Conservation (phyloP, 73 alveolate species). For the Tetrahymena malaccensis region DNA sequence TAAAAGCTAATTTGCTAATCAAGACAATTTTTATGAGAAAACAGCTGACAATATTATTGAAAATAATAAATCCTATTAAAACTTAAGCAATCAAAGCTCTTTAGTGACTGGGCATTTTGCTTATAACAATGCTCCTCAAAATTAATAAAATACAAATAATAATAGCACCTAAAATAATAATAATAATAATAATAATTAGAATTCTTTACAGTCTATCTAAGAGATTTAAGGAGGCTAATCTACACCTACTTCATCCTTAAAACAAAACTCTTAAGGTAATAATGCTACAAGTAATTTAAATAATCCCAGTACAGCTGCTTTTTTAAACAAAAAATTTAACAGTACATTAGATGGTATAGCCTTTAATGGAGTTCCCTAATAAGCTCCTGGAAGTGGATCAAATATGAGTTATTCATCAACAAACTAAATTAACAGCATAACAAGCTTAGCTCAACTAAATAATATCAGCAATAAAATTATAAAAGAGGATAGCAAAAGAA, state of each 20-base stretch:
- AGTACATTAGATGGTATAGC: not conserved
- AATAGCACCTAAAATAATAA: not conserved
- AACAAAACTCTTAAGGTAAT: not conserved
- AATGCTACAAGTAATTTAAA: not conserved
- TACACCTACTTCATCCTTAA: not conserved
- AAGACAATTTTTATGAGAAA: not conserved
- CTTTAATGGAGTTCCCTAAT: not conserved
- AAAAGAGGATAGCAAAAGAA: not conserved
- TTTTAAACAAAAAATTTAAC: not conserved
- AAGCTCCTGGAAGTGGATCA: not conserved
- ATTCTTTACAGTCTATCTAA: not conserved
- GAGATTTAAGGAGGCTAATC: not conserved
- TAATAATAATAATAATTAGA: no score
- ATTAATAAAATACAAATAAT: not conserved
- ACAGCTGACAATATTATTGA: not conserved
- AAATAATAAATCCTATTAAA: not conserved
- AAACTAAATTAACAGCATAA: not conserved
- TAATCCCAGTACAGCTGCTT: not conserved
- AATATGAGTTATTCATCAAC: not conserved
- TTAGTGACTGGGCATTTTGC: not conserved
- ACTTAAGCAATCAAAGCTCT: not conserved
- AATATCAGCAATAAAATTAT: not conserved
- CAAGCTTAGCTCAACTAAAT: not conserved
- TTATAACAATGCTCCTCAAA: not conserved
- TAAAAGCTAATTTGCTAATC: not conserved